These are phyloP conservation scores for Platanthera guangdongensis DNA, from an alignment of 106 monocot genomes.

Conservation along the genomic window DNA sequence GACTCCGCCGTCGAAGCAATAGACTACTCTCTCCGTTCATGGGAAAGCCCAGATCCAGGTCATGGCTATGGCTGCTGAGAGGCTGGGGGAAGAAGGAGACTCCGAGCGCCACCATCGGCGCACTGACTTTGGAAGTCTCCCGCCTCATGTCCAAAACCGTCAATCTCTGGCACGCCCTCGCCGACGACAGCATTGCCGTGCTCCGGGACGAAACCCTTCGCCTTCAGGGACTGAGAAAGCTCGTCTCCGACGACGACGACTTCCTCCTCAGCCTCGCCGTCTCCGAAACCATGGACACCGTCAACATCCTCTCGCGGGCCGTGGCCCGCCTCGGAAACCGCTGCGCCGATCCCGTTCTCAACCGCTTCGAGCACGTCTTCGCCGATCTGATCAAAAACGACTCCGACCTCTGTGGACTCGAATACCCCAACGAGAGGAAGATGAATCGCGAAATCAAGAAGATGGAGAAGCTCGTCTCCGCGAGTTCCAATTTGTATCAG, in stretches of 20 bases:
- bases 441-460: conserved; percentile 44
- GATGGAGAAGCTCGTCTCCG: conserved; percentile 50
- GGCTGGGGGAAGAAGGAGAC: not conserved
- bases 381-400: conserved; percentile 21
- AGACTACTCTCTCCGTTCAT: too few relatives aligned
- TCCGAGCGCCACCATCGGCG: conserved; percentile 31
- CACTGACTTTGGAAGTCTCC: conserved; percentile 59
- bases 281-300: conserved; percentile 45
- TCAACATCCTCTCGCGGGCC: conserved; percentile 29
- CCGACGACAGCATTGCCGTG: conserved; percentile 21
- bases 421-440: conserved; percentile 27
- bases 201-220: conserved; percentile 28
- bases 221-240: conserved; percentile 47
- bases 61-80: too few relatives aligned
- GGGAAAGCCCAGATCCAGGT: too few relatives aligned
- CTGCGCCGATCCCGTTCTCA: conserved; percentile 49
- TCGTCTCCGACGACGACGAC: conserved; percentile 52
- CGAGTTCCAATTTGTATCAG: conserved; percentile 38
- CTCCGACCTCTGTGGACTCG: conserved; percentile 18
- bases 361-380: conserved; percentile 31
- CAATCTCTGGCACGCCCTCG: conserved; percentile 57
- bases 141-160: conserved; percentile 40
- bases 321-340: conserved; percentile 28
- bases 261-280: conserved; percentile 44
- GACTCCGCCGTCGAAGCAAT: too few relatives aligned